These are phyloP conservation scores for Botrytis paeoniae DNA, from an alignment of 2,329 filamentous ascomycete species.

Conservation along the genomic window DNA sequence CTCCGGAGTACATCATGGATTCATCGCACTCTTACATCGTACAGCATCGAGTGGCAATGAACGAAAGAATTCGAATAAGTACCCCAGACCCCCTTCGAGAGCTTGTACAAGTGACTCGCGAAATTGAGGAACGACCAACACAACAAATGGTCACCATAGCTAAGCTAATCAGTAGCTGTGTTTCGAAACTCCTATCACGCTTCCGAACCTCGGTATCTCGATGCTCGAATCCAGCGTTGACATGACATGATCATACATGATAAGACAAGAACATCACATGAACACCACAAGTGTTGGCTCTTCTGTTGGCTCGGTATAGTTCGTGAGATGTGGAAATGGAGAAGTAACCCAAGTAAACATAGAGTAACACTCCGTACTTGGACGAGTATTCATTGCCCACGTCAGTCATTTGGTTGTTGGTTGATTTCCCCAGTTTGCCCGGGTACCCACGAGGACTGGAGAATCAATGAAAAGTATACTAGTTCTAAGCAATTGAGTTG, in stretches of 20 bases:
- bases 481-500: not conserved
- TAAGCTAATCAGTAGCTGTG: not conserved
- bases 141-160: not conserved
- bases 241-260: constrained; percentile 3
- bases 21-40: not conserved
- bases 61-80: not conserved
- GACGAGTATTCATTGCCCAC: constrained; percentile 7
- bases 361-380: not conserved
- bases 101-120: not conserved
- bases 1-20: not conserved
- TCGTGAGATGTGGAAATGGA: not conserved
- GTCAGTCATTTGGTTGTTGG: not conserved
- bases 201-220: not conserved
- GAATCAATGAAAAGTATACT: not conserved
- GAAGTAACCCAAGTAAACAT: not conserved
- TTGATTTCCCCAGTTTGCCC: not conserved
- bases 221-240: constrained; percentile 4
- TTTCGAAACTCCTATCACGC: not conserved
- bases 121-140: constrained; percentile 4
- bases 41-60: not conserved
- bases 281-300: not conserved
- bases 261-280: constrained; percentile 5
- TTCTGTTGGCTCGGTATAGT: constrained; percentile 8
- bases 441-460: constrained; percentile 1
- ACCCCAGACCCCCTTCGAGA: not conserved